Evolutionary conservation across 805 yeast species (phyloP).

Genomic region (Pichia paraexigua): DNA sequence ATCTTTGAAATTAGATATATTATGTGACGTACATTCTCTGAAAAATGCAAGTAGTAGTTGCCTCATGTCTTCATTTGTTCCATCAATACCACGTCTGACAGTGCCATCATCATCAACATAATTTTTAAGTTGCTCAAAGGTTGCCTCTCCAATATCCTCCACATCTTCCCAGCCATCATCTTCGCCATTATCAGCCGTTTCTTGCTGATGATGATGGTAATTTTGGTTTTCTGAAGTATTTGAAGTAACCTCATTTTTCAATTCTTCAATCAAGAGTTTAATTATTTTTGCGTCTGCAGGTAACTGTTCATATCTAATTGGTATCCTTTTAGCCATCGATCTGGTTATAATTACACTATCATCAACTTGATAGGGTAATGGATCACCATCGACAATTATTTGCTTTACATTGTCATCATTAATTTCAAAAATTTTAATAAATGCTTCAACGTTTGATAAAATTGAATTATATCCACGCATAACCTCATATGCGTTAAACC

Average conservation of each 20-base stretch:
- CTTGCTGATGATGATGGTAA: conserved; percentile 15
- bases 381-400: conserved; percentile 69
- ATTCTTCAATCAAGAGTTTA: conserved; percentile 61
- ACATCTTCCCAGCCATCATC: conserved; percentile 72
- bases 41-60: conserved; percentile 43
- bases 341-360: conserved; percentile 71
- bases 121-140: conserved; percentile 52
- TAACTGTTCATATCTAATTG: conserved; percentile 54
- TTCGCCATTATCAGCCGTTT: conserved; percentile 34
- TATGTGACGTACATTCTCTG: conserved; percentile 44
- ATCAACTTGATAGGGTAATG: conserved; percentile 43
- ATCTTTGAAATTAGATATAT: conserved; percentile 43
- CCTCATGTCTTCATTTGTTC: conserved; percentile 25
- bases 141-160: conserved; percentile 56
- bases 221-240: not conserved
- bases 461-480: conserved; percentile 74
- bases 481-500: conserved; percentile 78
- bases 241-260: conserved; percentile 49
- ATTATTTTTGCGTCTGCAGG: conserved; percentile 67
- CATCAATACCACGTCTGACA: conserved; percentile 12
- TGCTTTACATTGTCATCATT: conserved; percentile 43
- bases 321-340: conserved; percentile 66
- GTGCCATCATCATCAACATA: conserved; percentile 42
- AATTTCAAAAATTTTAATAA: conserved; percentile 57
- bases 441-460: conserved; percentile 57